Percentiles rank a stretch among this genome's conserved stretches.
Evolutionary conservation across 2,329 filamentous ascomycete genomes (phyloP).

Genomic region (Penicillium palitans): DNA sequence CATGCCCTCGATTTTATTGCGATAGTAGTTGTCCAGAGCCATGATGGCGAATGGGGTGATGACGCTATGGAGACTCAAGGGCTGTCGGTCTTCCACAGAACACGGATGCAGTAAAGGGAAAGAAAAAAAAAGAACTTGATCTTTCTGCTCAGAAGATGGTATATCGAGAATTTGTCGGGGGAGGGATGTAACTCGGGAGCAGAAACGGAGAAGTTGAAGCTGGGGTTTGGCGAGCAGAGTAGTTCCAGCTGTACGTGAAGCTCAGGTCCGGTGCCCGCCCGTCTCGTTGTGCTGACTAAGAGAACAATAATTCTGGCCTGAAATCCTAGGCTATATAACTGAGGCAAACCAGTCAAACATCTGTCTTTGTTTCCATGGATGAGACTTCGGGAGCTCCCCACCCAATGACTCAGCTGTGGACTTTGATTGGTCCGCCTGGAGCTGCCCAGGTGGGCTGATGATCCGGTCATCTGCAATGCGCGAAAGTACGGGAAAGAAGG

Average conservation of each 20-base stretch:
- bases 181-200: background rate
- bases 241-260: constrained; percentile 13
- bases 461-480: constrained; percentile 22
- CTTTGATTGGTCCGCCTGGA: constrained; percentile 18
- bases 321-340: background rate
- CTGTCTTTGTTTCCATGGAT: background rate
- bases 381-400: constrained; percentile 21
- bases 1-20: constrained; percentile 99
- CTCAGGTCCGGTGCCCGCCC: constrained; percentile 4
- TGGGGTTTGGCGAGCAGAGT: constrained; percentile 5
- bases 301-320: constrained; percentile 12
- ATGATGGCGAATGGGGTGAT: constrained; percentile 59
- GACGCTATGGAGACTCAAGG: constrained; percentile 24
- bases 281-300: constrained; percentile 18
- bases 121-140: background rate
- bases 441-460: constrained; percentile 8
- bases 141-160: background rate
- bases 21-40: constrained; percentile 99
- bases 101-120: background rate
- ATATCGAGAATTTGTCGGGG: background rate
- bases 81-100: constrained; percentile 5
- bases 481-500: constrained; percentile 2
- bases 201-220: constrained; percentile 6
- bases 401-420: constrained; percentile 13
- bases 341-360: constrained; percentile 12